A percentile compares a stretch with the other conserved stretches of the same genome.
Conservation (phyloP, 2,329 filamentous ascomycete genomes). For the Coniochaeta pulveracea region DNA sequence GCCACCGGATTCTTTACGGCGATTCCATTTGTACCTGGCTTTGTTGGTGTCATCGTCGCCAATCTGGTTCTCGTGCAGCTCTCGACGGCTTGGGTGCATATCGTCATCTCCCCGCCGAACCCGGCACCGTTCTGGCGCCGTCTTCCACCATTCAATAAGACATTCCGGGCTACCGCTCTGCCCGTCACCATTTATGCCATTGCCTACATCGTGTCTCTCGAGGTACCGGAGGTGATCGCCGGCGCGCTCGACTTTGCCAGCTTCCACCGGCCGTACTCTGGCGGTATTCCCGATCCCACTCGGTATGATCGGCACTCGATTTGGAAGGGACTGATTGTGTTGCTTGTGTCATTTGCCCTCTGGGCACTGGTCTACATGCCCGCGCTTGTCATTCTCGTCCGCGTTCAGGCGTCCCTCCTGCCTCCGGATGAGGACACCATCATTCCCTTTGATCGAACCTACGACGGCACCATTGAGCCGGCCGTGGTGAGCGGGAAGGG, state of each 20-base stretch:
- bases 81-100: slow-evolving; percentile 73
- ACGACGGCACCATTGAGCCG: slow-evolving; percentile 66
- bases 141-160: slow-evolving; percentile 51
- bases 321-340: slow-evolving; percentile 34
- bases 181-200: slow-evolving; percentile 55
- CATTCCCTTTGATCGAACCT: slow-evolving; percentile 82
- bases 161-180: slow-evolving; percentile 56
- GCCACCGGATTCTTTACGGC: slow-evolving; percentile 32
- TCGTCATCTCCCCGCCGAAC: slow-evolving; percentile 64
- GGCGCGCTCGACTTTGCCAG: slow-evolving; percentile 33
- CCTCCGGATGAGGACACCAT: slow-evolving; percentile 73
- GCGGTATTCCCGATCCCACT: slow-evolving; percentile 22
- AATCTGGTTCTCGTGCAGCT: slow-evolving; percentile 55
- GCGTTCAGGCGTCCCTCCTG: slow-evolving; percentile 79
- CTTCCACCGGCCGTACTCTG: slow-evolving; percentile 16
- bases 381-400: slow-evolving; percentile 62
- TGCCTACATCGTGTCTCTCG: slow-evolving; percentile 36
- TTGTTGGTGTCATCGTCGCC: slow-evolving; percentile 36
- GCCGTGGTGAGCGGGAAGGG: slow-evolving; percentile 62
- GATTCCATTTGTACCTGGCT: slow-evolving; percentile 21
- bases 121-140: slow-evolving; percentile 55
- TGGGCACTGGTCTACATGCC: slow-evolving; percentile 61
- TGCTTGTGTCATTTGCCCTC: slow-evolving; percentile 33
- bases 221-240: slow-evolving; percentile 35
- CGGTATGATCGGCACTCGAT: slow-evolving; percentile 24